phyloP scores from a whole-genome alignment of 2,329 filamentous ascomycete species.

The Apiospora pterosperma region DNA sequence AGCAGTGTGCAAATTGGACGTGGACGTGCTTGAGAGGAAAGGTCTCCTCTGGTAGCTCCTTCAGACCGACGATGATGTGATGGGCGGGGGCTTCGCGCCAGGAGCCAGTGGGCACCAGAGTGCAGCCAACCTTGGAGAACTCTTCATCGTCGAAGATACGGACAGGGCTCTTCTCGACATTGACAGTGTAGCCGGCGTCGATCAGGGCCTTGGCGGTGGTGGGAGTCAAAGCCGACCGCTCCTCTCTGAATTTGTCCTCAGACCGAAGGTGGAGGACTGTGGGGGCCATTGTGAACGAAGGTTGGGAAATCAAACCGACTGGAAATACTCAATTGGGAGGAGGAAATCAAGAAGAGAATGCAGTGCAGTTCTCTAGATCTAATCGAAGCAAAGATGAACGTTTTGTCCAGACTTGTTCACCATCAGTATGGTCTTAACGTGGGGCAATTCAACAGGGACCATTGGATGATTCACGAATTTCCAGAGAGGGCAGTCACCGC shows the following conservation, averaged over 20 bases:
- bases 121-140: constrained; percentile 60
- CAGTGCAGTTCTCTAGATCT: not conserved
- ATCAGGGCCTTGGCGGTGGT: constrained; percentile 55
- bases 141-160: constrained; percentile 63
- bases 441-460: not conserved
- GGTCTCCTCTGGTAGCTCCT: constrained; percentile 72
- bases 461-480: not conserved
- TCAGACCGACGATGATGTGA: constrained; percentile 71
- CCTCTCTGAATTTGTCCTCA: constrained; percentile 57
- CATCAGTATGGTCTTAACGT: not conserved
- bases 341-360: not conserved
- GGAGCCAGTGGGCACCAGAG: constrained; percentile 60
- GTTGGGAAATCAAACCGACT: not conserved
- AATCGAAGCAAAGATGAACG: not conserved
- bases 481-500: not conserved
- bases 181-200: constrained; percentile 66
- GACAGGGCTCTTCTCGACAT: constrained; percentile 64
- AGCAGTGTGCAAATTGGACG: constrained; percentile 71
- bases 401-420: not conserved
- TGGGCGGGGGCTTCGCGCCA: constrained; percentile 67
- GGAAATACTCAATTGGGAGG: not conserved
- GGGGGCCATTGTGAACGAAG: constrained; percentile 22
- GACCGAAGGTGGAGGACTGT: constrained; percentile 51
- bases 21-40: constrained; percentile 71
- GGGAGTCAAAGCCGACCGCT: constrained; percentile 44